These are phyloP conservation scores for Spinacia oleracea DNA, from an alignment of 179 eudicot species.

Conservation along the genomic window DNA sequence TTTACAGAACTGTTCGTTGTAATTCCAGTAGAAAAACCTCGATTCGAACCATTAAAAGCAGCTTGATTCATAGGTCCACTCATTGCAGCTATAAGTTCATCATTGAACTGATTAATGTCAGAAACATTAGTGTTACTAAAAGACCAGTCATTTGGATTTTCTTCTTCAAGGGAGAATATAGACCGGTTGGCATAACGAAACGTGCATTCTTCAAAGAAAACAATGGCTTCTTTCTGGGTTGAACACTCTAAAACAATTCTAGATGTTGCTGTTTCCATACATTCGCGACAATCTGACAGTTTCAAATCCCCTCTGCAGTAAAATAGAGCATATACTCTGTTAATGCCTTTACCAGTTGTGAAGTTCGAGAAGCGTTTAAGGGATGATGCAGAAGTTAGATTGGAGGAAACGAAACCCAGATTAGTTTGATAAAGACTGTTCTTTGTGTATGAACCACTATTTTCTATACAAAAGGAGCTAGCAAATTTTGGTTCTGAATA, in stretches of 20 bases:
- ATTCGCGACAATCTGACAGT: not conserved
- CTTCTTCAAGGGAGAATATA: slow-evolving; percentile 21
- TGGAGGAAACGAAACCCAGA: not conserved
- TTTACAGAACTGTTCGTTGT: not conserved
- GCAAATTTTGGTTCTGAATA: not conserved
- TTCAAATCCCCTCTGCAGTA: slow-evolving; percentile 26
- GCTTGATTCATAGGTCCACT: slow-evolving; percentile 7
- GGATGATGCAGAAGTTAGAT: not conserved
- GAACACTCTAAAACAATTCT: slow-evolving; percentile 4
- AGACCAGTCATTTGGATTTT: slow-evolving; percentile 21
- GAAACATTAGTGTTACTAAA: slow-evolving; percentile 1
- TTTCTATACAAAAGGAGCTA: not conserved
- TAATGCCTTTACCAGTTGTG: slow-evolving; percentile 7
- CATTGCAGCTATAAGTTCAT: not conserved
- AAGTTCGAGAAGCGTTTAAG: not conserved
- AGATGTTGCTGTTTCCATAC: slow-evolving; percentile 1
- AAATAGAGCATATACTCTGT: slow-evolving; percentile 23
- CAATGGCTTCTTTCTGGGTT: slow-evolving; percentile 15
- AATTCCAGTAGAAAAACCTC: slow-evolving; percentile 9
- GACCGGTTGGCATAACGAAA: slow-evolving; percentile 21
- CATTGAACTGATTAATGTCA: slow-evolving; percentile 14
- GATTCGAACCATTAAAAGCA: slow-evolving; percentile 1
- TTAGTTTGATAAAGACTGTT: not conserved
- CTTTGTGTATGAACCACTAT: not conserved
- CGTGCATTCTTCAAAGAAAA: slow-evolving; percentile 20